Evolutionary conservation across 331 rosid species (phyloP).

Genomic region (Quercus lobata): DNA sequence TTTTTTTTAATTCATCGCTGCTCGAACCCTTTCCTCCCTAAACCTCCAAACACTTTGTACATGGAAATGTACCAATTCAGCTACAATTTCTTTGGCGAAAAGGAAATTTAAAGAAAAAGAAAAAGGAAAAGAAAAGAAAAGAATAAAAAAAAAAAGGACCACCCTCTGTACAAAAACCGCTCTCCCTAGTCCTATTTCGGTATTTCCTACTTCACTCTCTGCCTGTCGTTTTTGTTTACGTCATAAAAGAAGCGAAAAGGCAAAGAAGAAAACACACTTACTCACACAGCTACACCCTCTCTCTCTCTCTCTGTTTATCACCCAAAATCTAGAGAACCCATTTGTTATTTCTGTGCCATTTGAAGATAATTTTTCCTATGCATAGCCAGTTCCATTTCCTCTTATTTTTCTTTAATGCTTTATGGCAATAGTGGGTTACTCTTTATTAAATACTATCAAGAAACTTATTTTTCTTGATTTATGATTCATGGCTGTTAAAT

Average conservation of each 20-base stretch:
- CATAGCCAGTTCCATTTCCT: neutral
- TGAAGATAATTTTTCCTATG: conserved; percentile 16
- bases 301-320: conserved; percentile 22
- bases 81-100: too few species aligned
- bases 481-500: neutral
- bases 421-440: neutral
- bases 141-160: neutral
- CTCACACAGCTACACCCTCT: neutral
- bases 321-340: conserved; percentile 60
- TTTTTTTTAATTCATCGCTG: too few species aligned
- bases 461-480: neutral
- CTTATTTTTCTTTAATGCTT: neutral
- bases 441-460: neutral
- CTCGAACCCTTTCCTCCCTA: too few species aligned
- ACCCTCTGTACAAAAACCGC: conserved; percentile 33
- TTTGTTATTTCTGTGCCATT: conserved; percentile 40
- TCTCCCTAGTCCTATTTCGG: conserved; percentile 8
- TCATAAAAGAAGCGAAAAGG: conserved; percentile 33
- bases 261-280: neutral
- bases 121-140: neutral
- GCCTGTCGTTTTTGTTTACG: conserved; percentile 49
- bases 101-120: too few species aligned
- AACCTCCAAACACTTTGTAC: too few species aligned
- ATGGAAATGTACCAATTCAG: fast-evolving
- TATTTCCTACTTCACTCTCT: conserved; percentile 25